A percentile compares a stretch with the other conserved stretches of the same genome.
These are phyloP conservation scores for Phaeosphaeria sp. DNA, from an alignment of 2,329 filamentous ascomycete genomes.

Conservation along the genomic window DNA sequence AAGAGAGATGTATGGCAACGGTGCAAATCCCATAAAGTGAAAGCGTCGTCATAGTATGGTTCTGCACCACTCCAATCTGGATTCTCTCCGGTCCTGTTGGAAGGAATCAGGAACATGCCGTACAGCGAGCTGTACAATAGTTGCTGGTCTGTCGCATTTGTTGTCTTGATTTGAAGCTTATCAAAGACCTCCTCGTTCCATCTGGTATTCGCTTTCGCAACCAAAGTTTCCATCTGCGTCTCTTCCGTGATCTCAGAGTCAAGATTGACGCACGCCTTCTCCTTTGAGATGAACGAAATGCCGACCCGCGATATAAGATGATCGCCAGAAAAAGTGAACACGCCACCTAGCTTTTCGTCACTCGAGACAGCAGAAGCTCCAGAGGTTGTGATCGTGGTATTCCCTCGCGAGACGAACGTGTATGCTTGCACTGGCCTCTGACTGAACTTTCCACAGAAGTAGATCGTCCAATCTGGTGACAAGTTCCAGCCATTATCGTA, in stretches of 20 bases:
- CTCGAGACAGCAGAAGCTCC: conserved; percentile 29
- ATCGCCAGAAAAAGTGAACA: conserved; percentile 61
- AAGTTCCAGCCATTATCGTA: conserved; percentile 74
- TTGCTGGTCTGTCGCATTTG: conserved; percentile 61
- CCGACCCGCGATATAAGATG: conserved; percentile 66
- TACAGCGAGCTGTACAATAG: conserved; percentile 73
- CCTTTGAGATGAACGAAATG: conserved; percentile 70
- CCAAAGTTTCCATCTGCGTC: conserved; percentile 54
- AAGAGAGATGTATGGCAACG: conserved; percentile 70
- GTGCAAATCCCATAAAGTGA: conserved; percentile 71
- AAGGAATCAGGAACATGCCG: conserved; percentile 72
- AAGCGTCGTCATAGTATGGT: conserved; percentile 75
- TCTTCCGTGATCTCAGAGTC: conserved; percentile 61
- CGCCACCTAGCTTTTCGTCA: conserved; percentile 45
- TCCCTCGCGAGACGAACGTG: conserved; percentile 40
- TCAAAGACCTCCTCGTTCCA: conserved; percentile 70
- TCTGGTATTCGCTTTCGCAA: conserved; percentile 54
- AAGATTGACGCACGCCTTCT: conserved; percentile 66
- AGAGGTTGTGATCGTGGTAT: conserved; percentile 26
- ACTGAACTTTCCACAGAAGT: conserved; percentile 69
- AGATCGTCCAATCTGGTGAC: conserved; percentile 66
- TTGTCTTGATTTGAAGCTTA: conserved; percentile 67
- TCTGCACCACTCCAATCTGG: conserved; percentile 68
- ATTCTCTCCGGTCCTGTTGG: conserved; percentile 75
- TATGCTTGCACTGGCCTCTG: conserved; percentile 32